These are phyloP conservation scores for Myochromella boudieri DNA, from an alignment of 768 basidiomycete species.

Conservation along the genomic window DNA sequence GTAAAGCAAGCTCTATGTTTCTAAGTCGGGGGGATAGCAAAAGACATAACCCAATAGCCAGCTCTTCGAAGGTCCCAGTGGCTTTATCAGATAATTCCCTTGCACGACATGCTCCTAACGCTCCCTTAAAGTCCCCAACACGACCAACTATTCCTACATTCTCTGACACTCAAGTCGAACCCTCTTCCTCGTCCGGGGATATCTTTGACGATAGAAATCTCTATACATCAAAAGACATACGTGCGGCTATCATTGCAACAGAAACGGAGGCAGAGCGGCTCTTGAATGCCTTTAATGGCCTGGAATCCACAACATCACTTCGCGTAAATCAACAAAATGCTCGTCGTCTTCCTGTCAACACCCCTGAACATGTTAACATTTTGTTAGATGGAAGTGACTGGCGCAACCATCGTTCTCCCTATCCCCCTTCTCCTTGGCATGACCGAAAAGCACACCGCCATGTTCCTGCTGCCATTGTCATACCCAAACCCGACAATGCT, in stretches of 20 bases:
- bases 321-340: conserved; percentile 42
- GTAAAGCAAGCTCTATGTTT: conserved; percentile 30
- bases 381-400: conserved; percentile 34
- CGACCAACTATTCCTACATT: conserved; percentile 19
- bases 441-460: conserved; percentile 11
- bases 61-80: conserved; percentile 16
- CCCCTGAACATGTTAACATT: conserved; percentile 27
- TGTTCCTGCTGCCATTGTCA: conserved; percentile 15
- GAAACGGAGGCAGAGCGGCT: conserved; percentile 66
- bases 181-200: conserved; percentile 28
- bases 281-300: conserved; percentile 64
- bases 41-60: conserved; percentile 16
- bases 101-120: conserved; percentile 7
- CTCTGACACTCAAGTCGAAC: conserved; percentile 19
- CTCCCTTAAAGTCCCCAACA: conserved; percentile 13
- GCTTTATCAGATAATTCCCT: conserved; percentile 17
- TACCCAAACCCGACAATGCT: conserved; percentile 33
- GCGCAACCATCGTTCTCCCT: conserved; percentile 26
- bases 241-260: conserved; percentile 56
- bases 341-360: conserved; percentile 29
- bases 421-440: conserved; percentile 21
- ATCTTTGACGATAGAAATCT: conserved; percentile 56
- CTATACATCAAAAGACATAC: conserved; percentile 55
- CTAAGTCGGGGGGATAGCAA: conserved; percentile 25
- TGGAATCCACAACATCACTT: conserved; percentile 59